phyloP scores from a whole-genome alignment of 148 eudicot genomes.

The Vaccinium corymbosum region DNA sequence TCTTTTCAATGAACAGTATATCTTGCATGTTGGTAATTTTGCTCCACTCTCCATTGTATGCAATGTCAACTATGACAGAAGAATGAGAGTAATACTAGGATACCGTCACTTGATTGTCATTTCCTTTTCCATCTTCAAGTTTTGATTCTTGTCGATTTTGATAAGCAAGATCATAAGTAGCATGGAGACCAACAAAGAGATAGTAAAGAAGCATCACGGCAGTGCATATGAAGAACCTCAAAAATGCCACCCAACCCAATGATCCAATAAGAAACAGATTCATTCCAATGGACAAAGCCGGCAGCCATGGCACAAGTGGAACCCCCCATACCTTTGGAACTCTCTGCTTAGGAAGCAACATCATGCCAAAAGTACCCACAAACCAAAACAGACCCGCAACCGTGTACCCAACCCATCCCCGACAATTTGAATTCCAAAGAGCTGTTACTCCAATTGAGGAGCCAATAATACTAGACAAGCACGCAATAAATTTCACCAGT shows the following conservation, averaged over 20 bases:
- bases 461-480: constrained; percentile 44
- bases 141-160: constrained; percentile 19
- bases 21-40: neutral
- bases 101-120: constrained; percentile 12
- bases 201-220: constrained; percentile 86
- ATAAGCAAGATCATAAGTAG: constrained; percentile 90
- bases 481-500: constrained; percentile 38
- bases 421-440: constrained; percentile 44
- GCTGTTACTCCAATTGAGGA: constrained; percentile 53
- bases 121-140: constrained; percentile 39
- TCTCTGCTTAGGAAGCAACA: constrained; percentile 53
- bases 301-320: constrained; percentile 92
- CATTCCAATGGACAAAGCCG: constrained; percentile 64
- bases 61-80: neutral
- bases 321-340: constrained; percentile 83
- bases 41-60: neutral
- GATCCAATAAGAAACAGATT: constrained; percentile 86
- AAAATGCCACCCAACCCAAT: constrained; percentile 60
- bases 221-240: constrained; percentile 74
- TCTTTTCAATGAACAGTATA: neutral
- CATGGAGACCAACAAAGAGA: constrained; percentile 79
- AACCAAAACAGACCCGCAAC: constrained; percentile 55
- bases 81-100: neutral
- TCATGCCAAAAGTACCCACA: constrained; percentile 58
- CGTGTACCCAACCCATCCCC: constrained; percentile 53